These are phyloP conservation scores for Hyaloperonospora brassicae DNA, from an alignment of 352 stramenopile genomes.

Conservation along the genomic window DNA sequence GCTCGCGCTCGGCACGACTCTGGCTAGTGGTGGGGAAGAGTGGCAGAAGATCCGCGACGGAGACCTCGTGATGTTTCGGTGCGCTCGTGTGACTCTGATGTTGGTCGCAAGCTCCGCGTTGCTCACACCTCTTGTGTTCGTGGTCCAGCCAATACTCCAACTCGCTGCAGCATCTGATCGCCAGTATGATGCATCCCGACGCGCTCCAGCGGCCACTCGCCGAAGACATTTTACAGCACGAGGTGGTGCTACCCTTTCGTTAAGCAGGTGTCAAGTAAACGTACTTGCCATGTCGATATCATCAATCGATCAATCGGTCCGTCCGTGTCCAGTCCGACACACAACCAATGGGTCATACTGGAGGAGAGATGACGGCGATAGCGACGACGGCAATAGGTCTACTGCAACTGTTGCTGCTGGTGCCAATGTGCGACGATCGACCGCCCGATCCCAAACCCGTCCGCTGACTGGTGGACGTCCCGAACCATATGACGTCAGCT, in stretches of 20 bases:
- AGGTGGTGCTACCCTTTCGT: conserved; percentile 64
- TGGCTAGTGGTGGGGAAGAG: conserved; percentile 67
- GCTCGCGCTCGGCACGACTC: conserved; percentile 53
- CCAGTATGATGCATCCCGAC: conserved; percentile 83
- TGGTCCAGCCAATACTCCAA: conserved; percentile 72
- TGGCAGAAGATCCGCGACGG: conserved; percentile 84
- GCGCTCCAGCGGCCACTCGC: conserved; percentile 69
- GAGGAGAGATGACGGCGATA: too few relatives aligned
- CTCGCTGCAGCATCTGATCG: conserved; percentile 79
- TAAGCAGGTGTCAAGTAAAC: conserved; percentile 10
- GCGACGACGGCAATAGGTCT: too few relatives aligned
- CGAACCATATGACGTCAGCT: conserved; percentile 12
- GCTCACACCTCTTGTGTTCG: conserved; percentile 4
- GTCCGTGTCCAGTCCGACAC: too few relatives aligned
- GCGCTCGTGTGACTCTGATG: conserved; percentile 10
- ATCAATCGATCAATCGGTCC: too few relatives aligned
- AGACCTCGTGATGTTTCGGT: conserved; percentile 73
- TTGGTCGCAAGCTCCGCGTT: too few relatives aligned
- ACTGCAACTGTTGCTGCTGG: too few relatives aligned
- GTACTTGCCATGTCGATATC: conserved; percentile 3
- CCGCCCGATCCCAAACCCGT: too few relatives aligned
- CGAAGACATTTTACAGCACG: conserved; percentile 80
- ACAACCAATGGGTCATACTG: too few relatives aligned
- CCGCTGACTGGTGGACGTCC: conserved; percentile 9
- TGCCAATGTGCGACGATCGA: too few relatives aligned